phyloP scores from a whole-genome alignment of 331 rosid genomes.

The Arachis monticola region DNA sequence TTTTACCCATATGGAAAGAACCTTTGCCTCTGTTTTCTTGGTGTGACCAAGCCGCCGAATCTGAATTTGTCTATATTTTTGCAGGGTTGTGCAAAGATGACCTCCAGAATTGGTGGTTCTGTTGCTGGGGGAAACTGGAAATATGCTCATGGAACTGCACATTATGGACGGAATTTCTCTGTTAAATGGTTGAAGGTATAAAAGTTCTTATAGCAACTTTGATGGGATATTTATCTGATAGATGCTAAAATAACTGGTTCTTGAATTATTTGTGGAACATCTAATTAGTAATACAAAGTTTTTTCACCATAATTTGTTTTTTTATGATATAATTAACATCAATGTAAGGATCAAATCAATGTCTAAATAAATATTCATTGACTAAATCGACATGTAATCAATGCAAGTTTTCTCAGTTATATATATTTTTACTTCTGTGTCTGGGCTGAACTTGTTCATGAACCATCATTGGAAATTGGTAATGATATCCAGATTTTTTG shows the following conservation, averaged over 20 bases:
- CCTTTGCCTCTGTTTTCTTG: slow-evolving; percentile 8
- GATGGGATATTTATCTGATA: slow-evolving; percentile 26
- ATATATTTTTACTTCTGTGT: neutral
- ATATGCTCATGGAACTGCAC: slow-evolving; percentile 99
- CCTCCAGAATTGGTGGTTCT: slow-evolving; percentile 97
- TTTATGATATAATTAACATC: neutral
- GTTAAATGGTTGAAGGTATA: slow-evolving; percentile 95
- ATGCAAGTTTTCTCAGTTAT: too few species aligned
- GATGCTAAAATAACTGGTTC: slow-evolving; percentile 4
- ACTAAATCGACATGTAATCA: neutral
- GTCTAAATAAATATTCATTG: neutral
- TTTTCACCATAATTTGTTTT: neutral
- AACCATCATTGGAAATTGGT: slow-evolving; percentile 11
- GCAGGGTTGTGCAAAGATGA: slow-evolving; percentile 99
- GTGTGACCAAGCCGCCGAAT: slow-evolving; percentile 23
- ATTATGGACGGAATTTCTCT: slow-evolving; percentile 93
- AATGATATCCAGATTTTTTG: slow-evolving; percentile 27
- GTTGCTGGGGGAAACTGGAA: slow-evolving; percentile 99
- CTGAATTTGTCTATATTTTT: slow-evolving; percentile 38
- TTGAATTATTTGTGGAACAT: neutral
- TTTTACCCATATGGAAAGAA: slow-evolving; percentile 19
- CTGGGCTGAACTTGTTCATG: slow-evolving; percentile 31
- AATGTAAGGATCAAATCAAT: neutral
- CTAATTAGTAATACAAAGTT: neutral
- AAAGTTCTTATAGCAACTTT: slow-evolving; percentile 29